Conservation (phyloP, 2,329 filamentous ascomycete genomes). For the Pochonia chlamydosporia region DNA sequence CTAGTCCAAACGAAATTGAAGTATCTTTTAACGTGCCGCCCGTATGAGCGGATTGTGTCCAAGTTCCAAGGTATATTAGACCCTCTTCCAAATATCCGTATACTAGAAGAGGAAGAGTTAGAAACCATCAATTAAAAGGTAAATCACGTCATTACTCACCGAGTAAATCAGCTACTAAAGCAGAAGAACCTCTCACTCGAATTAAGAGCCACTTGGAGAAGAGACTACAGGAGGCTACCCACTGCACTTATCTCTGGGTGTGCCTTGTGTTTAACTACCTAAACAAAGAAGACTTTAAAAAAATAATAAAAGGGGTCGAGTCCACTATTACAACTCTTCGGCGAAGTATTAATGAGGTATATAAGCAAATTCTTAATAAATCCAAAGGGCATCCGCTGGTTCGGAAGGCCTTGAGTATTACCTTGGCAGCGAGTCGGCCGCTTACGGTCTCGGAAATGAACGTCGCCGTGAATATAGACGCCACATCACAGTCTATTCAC, state of each 20-base stretch:
- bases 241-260: constrained; percentile 34
- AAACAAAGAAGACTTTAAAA: constrained; percentile 15
- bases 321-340: constrained; percentile 10
- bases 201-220: constrained; percentile 14
- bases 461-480: background rate
- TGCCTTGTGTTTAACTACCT: constrained; percentile 28
- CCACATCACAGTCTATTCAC: background rate
- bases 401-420: background rate
- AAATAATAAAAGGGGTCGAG: constrained; percentile 14
- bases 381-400: background rate
- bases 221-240: constrained; percentile 11
- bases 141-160: constrained; percentile 25
- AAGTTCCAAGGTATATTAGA: constrained; percentile 16
- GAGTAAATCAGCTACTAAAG: constrained; percentile 15
- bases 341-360: background rate
- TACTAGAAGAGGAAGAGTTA: constrained; percentile 30
- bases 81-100: constrained; percentile 22
- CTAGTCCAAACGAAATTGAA: constrained; percentile 18
- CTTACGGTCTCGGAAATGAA: background rate
- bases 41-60: constrained; percentile 22
- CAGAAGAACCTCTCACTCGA: constrained; percentile 12
- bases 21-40: constrained; percentile 29
- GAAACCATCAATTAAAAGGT: constrained; percentile 30
- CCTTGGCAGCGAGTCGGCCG: background rate
- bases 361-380: background rate